Conservation (phyloP, 2,329 filamentous ascomycete species). For the Colletotrichum sp. region DNA sequence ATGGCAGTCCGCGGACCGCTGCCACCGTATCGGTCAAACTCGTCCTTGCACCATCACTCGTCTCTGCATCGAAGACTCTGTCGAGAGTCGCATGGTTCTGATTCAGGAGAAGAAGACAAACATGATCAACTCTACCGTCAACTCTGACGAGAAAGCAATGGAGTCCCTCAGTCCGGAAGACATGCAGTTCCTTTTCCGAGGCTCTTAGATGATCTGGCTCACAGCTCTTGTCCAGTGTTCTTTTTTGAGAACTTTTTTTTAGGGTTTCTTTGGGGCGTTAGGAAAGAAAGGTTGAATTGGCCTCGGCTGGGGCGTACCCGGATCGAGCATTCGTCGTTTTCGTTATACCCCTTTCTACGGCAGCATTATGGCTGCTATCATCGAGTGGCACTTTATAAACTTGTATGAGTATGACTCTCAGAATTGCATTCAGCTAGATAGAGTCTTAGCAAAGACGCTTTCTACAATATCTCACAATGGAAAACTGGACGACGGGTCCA, state of each 20-base stretch:
- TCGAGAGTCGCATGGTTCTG: conserved; percentile 93
- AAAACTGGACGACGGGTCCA: background rate
- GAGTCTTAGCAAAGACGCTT: background rate
- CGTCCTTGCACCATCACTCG: conserved; percentile 94
- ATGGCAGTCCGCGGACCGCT: conserved; percentile 95
- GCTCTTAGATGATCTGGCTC: conserved; percentile 33
- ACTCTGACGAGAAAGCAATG: conserved; percentile 89
- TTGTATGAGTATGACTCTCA: background rate
- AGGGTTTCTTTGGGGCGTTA: background rate
- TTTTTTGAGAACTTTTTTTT: background rate
- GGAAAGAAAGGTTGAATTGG: background rate
- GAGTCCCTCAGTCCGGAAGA: conserved; percentile 90
- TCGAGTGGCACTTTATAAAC: background rate
- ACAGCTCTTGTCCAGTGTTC: background rate
- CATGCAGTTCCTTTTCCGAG: conserved; percentile 95
- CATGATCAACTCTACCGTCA: conserved; percentile 97
- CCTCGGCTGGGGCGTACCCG: background rate
- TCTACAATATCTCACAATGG: background rate
- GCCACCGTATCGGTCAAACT: conserved; percentile 93
- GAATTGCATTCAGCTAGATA: background rate
- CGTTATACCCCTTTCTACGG: background rate
- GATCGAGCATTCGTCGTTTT: background rate
- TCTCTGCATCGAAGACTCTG: conserved; percentile 94
- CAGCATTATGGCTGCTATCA: background rate
- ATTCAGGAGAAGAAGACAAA: conserved; percentile 98